phyloP scores from a whole-genome alignment of 345 rosid species.

The Brassica napus region Da-Ae NC_063434.1:637001-637500 shows the following conservation, averaged over 20 bases:
- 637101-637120: background rate
- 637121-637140: slow-evolving; percentile 9
- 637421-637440: slow-evolving; percentile 30
- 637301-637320: slow-evolving; percentile 25
- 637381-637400: background rate
- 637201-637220: slow-evolving; percentile 16
- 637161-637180: background rate
- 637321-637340: slow-evolving; percentile 1
- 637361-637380: background rate
- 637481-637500: background rate
- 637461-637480: slow-evolving; percentile 3
- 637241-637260: background rate
- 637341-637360: slow-evolving; percentile 10
- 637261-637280: slow-evolving; percentile 22
- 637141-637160: background rate
- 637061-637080: slow-evolving; percentile 11
- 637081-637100: background rate
- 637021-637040: slow-evolving; percentile 15
- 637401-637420: background rate
- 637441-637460: background rate
- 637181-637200: background rate
- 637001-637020: slow-evolving; percentile 21
- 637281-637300: background rate
- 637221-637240: slow-evolving; percentile 29
- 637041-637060: slow-evolving; percentile 18